A percentile compares a stretch with the other conserved stretches of the same genome.
These are phyloP conservation scores for Coniella vitis DNA, from an alignment of 2,329 filamentous ascomycete genomes.

Conservation along the genomic window DNA sequence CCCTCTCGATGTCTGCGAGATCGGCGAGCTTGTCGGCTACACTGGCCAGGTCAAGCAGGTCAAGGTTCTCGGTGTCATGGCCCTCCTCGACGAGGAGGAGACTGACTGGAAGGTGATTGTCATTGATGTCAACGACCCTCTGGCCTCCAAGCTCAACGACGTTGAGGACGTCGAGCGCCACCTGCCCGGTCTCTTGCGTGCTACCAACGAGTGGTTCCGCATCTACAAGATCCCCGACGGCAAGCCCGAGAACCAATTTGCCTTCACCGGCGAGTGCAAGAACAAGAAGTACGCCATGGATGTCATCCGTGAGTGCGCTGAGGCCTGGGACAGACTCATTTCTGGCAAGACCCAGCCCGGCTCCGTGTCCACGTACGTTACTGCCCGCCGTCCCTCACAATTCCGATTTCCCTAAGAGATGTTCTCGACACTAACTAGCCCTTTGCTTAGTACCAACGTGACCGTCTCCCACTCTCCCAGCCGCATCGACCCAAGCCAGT, in stretches of 20 bases:
- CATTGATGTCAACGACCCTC: constrained; percentile 95
- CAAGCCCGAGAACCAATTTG: constrained; percentile 99
- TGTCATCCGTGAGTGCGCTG: constrained; percentile 88
- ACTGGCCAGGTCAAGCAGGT: constrained; percentile 98
- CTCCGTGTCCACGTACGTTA: constrained; percentile 72
- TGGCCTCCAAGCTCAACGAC: constrained; percentile 94
- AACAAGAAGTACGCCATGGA: constrained; percentile 99
- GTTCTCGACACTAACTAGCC: neutral
- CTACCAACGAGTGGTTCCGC: constrained; percentile 99
- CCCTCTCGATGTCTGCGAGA: constrained; percentile 98
- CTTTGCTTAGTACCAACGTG: constrained; percentile 62
- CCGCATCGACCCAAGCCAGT: constrained; percentile 61
- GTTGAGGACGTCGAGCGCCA: constrained; percentile 98
- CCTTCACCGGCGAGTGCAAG: constrained; percentile 99
- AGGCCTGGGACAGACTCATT: constrained; percentile 96
- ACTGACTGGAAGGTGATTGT: constrained; percentile 99
- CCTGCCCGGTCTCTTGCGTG: constrained; percentile 90
- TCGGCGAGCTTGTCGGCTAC: constrained; percentile 95
- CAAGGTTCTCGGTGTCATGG: constrained; percentile 99
- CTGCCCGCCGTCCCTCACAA: constrained; percentile 12
- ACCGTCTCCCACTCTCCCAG: constrained; percentile 66
- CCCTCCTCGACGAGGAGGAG: constrained; percentile 97
- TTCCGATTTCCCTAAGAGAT: neutral
- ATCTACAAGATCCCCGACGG: constrained; percentile 99
- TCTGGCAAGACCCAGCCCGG: constrained; percentile 78